Percentiles rank a stretch among this genome's conserved stretches.
phyloP scores from a whole-genome alignment of 345 rosid species.

The Cardamine chenopodiifolia region DNA sequence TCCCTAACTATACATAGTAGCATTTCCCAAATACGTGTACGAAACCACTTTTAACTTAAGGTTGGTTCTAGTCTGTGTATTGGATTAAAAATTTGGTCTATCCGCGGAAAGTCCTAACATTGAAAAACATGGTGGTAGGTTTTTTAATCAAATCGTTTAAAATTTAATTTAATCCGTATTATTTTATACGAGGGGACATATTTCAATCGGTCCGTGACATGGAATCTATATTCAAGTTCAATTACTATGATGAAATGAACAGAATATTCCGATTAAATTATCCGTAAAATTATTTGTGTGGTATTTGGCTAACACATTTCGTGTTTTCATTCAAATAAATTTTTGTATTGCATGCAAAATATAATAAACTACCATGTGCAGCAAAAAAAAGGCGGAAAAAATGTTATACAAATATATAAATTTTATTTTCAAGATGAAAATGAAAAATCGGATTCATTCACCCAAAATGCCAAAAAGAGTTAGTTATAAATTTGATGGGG shows the following conservation, averaged over 20 bases:
- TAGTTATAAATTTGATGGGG: no score
- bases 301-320: background rate
- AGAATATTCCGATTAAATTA: no score
- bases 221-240: conserved; percentile 10
- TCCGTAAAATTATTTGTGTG: background rate
- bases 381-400: no score
- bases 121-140: conserved; percentile 27
- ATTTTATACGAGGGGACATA: background rate
- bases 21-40: conserved; percentile 17
- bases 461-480: background rate
- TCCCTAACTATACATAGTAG: background rate
- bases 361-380: background rate
- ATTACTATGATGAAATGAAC: background rate
- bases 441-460: background rate
- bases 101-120: conserved; percentile 23
- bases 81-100: conserved; percentile 13
- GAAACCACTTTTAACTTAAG: conserved; percentile 23
- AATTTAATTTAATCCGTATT: background rate
- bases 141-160: conserved; percentile 8
- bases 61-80: conserved; percentile 27
- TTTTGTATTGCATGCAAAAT: background rate
- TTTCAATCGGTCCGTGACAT: conserved; percentile 9
- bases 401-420: no score
- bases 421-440: background rate
- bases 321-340: background rate